Conservation (phyloP, 805 yeast species). For the Zygosaccharomyces kombuchaensis region DNA sequence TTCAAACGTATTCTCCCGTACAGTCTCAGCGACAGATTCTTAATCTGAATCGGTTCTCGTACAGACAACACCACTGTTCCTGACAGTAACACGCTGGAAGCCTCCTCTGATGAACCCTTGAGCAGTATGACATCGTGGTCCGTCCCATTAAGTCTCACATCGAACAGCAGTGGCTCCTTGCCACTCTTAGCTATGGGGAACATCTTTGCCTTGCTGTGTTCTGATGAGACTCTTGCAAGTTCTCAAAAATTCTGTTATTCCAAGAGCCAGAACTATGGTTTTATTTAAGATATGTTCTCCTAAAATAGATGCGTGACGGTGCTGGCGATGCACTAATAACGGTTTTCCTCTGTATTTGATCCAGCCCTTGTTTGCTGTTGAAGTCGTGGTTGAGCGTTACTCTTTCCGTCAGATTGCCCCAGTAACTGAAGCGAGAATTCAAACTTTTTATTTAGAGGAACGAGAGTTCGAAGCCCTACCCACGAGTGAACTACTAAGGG, state of each 20-base stretch:
- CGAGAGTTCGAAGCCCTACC: background rate
- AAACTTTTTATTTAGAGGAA: background rate
- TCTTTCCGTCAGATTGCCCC: slow-evolving; percentile 5
- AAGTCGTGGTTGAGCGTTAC: slow-evolving; percentile 3
- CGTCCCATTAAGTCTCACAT: slow-evolving; percentile 55
- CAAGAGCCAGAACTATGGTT: background rate
- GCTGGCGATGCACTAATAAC: background rate
- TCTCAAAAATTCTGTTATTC: background rate
- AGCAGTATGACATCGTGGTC: slow-evolving; percentile 78
- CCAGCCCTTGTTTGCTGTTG: slow-evolving; percentile 1
- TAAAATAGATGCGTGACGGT: background rate
- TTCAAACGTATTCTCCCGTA: slow-evolving; percentile 63
- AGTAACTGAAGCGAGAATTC: slow-evolving; percentile 2
- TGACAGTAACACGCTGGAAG: slow-evolving; percentile 66
- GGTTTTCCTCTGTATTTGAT: background rate
- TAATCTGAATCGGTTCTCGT: slow-evolving; percentile 67
- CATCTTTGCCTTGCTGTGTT: slow-evolving; percentile 2
- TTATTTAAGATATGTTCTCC: background rate
- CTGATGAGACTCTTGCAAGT: background rate
- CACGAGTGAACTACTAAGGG: background rate
- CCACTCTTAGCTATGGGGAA: slow-evolving; percentile 20
- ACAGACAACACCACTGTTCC: slow-evolving; percentile 78
- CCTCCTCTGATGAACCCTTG: slow-evolving; percentile 73
- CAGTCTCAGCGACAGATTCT: slow-evolving; percentile 57
- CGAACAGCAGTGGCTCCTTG: slow-evolving; percentile 39